Conservation (phyloP, 78 protist species). For the Dictyostelium capitatum region DNA sequence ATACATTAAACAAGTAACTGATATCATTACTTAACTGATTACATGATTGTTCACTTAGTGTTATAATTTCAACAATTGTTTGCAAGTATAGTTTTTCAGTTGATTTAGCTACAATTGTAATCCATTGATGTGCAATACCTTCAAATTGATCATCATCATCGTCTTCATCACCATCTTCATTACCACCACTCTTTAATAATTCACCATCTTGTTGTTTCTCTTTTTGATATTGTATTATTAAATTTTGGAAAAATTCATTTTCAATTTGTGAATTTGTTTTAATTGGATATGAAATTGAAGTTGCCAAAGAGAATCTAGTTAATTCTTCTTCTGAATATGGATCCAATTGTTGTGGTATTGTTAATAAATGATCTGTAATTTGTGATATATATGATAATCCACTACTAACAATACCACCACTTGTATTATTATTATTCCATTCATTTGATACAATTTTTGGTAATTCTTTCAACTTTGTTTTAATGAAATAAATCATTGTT, state of each 20-base stretch:
- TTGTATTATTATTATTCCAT: slow-evolving; percentile 19
- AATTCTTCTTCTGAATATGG: slow-evolving; percentile 70
- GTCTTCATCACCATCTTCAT: neutral
- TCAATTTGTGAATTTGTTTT: neutral
- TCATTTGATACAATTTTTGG: slow-evolving; percentile 40
- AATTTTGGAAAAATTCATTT: slow-evolving; percentile 51
- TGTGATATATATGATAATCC: slow-evolving; percentile 30
- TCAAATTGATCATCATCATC: slow-evolving; percentile 14
- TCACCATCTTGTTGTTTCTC: neutral
- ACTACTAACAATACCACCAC: neutral
- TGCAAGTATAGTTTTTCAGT: slow-evolving; percentile 71
- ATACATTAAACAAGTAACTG: slow-evolving; percentile 53
- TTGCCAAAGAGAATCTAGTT: slow-evolving; percentile 23
- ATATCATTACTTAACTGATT: slow-evolving; percentile 62
- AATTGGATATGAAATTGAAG: slow-evolving; percentile 21
- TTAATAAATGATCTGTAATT: slow-evolving; percentile 67
- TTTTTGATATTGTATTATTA: slow-evolving; percentile 33
- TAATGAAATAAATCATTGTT: slow-evolving; percentile 49
- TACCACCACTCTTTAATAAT: neutral
- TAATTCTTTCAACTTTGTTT: slow-evolving; percentile 33
- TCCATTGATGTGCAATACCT: slow-evolving; percentile 81
- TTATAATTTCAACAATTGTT: slow-evolving; percentile 54
- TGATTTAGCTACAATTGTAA: slow-evolving; percentile 46
- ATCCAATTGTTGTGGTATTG: slow-evolving; percentile 62
- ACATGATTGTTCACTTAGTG: slow-evolving; percentile 31